These are phyloP conservation scores for Populus simonii DNA, from an alignment of 345 rosid genomes.

Conservation along the genomic window DNA sequence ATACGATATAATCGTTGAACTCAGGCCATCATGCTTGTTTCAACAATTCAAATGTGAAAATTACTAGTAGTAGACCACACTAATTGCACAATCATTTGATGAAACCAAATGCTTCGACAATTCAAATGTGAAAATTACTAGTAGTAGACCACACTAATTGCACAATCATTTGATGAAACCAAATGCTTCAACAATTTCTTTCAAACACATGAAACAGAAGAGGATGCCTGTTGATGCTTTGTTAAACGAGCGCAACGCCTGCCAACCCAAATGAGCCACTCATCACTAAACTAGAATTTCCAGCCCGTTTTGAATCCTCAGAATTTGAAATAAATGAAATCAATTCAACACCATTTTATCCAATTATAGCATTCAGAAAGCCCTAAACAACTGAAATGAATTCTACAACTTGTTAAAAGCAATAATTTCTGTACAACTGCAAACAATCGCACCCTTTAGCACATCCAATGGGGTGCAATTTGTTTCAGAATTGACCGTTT, in stretches of 20 bases:
- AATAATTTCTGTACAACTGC: background rate
- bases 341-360: background rate
- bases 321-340: background rate
- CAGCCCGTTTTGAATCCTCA: background rate
- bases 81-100: background rate
- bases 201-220: background rate
- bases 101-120: background rate
- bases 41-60: background rate
- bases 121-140: background rate
- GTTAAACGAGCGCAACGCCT: background rate
- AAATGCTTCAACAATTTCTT: background rate
- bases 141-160: background rate
- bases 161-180: background rate
- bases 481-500: background rate
- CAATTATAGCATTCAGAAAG: background rate
- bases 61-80: background rate
- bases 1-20: background rate
- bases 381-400: background rate
- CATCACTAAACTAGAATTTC: background rate
- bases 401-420: background rate
- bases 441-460: background rate
- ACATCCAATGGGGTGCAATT: background rate
- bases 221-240: background rate
- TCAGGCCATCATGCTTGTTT: background rate
- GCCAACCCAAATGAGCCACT: background rate